phyloP scores from a whole-genome alignment of 345 rosid genomes.

The Dimocarpus longan region DNA sequence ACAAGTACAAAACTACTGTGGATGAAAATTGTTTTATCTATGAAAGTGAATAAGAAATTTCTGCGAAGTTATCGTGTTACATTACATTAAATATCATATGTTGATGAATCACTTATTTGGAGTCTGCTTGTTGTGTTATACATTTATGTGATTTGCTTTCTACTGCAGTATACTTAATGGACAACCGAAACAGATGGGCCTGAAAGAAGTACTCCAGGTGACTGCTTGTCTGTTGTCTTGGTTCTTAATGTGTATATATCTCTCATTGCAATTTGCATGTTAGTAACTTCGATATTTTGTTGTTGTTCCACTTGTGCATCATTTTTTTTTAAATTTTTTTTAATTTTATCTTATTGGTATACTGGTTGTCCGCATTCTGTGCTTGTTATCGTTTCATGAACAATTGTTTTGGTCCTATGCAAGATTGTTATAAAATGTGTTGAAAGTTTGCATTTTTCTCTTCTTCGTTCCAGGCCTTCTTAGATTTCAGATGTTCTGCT shows the following conservation, averaged over 20 bases:
- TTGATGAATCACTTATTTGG: neutral
- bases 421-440: neutral
- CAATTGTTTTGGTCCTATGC: neutral
- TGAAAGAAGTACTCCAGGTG: constrained; percentile 92
- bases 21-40: neutral
- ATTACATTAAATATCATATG: neutral
- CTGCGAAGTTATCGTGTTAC: neutral
- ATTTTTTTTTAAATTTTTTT: neutral
- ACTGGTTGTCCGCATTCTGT: neutral
- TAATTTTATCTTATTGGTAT: neutral
- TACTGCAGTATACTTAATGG: constrained; percentile 73
- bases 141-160: constrained; percentile 23
- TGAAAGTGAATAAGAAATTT: neutral
- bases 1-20: neutral
- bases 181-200: constrained; percentile 91
- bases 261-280: neutral
- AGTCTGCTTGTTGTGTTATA: neutral
- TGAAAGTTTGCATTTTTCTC: neutral
- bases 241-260: neutral
- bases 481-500: constrained; percentile 91
- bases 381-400: neutral
- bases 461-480: constrained; percentile 59
- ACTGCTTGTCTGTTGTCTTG: constrained; percentile 18
- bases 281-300: neutral
- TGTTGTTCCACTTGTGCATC: neutral